phyloP scores from a whole-genome alignment of 129 eudicot species.

The Calendula officinalis region DNA sequence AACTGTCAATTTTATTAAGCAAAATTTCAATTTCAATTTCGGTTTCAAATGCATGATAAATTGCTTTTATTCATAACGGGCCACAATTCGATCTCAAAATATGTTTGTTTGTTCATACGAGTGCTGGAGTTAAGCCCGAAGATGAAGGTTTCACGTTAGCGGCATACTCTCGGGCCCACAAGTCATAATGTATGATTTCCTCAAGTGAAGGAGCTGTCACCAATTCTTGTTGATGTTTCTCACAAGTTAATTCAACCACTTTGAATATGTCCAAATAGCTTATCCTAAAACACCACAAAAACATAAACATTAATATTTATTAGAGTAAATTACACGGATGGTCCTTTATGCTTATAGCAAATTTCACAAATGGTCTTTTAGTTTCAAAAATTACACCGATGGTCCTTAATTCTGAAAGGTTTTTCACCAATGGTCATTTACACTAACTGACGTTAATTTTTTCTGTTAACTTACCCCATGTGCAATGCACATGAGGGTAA shows the following conservation, averaged over 20 bases:
- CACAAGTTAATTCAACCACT: constrained; percentile 89
- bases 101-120: constrained; percentile 39
- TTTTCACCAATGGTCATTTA: too few relatives aligned
- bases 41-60: constrained; percentile 13
- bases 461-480: too few relatives aligned
- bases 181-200: constrained; percentile 77
- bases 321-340: too few relatives aligned
- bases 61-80: constrained; percentile 25
- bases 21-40: constrained; percentile 14
- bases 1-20: neutral
- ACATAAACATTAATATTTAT: constrained; percentile 1
- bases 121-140: constrained; percentile 55
- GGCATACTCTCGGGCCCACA: constrained; percentile 87
- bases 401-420: too few relatives aligned
- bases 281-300: constrained; percentile 51
- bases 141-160: constrained; percentile 49
- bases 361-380: too few relatives aligned
- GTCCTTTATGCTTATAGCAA: too few relatives aligned
- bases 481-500: too few relatives aligned
- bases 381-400: too few relatives aligned
- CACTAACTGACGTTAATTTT: too few relatives aligned
- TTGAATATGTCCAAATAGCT: constrained; percentile 92
- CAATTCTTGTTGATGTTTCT: constrained; percentile 70
- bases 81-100: neutral
- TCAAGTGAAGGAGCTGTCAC: constrained; percentile 69